Conservation (phyloP, 257 asterid species). For the Dorcoceras hygrometricum region DNA sequence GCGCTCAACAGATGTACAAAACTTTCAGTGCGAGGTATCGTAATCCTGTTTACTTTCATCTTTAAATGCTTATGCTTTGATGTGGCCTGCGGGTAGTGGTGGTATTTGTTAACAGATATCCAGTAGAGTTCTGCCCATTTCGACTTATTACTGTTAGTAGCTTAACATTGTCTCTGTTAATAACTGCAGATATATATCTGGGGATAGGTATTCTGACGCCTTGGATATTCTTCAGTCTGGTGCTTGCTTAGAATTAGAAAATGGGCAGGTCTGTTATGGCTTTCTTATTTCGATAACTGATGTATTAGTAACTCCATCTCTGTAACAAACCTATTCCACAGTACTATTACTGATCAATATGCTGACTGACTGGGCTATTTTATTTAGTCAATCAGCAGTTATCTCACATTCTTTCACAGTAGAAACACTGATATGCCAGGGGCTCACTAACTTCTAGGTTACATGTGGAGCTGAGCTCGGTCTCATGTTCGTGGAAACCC, state of each 20-base stretch:
- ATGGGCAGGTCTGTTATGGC: conserved; percentile 56
- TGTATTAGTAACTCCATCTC: conserved; percentile 6
- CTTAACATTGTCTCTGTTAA: conserved; percentile 14
- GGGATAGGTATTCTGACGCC: conserved; percentile 68
- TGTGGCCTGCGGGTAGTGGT: background rate
- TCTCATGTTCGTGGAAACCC: conserved; percentile 73
- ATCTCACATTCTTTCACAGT: conserved; percentile 9
- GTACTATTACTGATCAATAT: background rate
- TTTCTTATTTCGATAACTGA: conserved; percentile 16
- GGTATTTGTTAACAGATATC: background rate
- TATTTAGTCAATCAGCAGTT: conserved; percentile 2
- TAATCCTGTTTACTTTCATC: conserved; percentile 1
- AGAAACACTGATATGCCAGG: conserved; percentile 8
- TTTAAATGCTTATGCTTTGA: background rate
- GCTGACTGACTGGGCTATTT: conserved; percentile 10
- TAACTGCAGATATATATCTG: conserved; percentile 55
- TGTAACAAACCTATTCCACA: background rate
- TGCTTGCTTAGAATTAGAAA: conserved; percentile 83
- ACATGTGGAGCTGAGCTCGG: conserved; percentile 99
- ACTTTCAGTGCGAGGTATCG: conserved; percentile 79
- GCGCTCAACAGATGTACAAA: conserved; percentile 97
- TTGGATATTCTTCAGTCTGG: conserved; percentile 86
- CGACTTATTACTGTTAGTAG: background rate
- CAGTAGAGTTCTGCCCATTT: conserved; percentile 3
- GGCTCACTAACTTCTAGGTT: conserved; percentile 44